Base-by-base conservation (phyloP, 768 basidiomycete genomes). In the Kwoniella botswanensis region DNA sequence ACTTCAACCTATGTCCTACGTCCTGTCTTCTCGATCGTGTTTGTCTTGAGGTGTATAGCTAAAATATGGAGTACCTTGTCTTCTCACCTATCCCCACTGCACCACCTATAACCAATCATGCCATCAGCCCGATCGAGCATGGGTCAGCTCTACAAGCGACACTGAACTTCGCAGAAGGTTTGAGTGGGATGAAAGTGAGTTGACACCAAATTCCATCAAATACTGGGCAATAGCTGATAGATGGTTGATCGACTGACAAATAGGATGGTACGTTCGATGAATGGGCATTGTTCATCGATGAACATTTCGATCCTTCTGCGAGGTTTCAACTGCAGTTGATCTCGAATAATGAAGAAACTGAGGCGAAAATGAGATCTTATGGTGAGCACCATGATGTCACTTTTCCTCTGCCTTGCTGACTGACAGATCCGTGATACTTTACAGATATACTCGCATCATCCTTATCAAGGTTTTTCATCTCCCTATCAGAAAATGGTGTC, bases 51-150 rank as follows among this genome's bases (percentile, higher is more conserved):
- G 46, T 50, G 46, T 50, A 55, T 29, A 12, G 24, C 68, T 61
- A 61, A 63, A 61, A 63, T 44, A 74, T 74, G 73, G 73, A 74
- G 57, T 74, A 68, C 44, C 70, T 74, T 11, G 57, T 65, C 54
- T 57, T 74, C 53, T 74, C 73, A 7, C 73, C 73, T 17, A 50
- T 71, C 3, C 62, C 73, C 6, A 72, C 63, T 64, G 62, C 67
- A 7, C 18, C 42, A 21, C 67, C 67, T 4, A 65, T 60, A 11
- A 22, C 69, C 17, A 35, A 13, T 55, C 11, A 17, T 44, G 42
- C 59, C 12, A 22, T 15, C 43, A 42, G 60, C 21, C 46, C n/a
- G 10, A 21, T 41, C 29, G 60, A 35, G 7, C 18, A 17, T n/a
- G 68, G 62, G 9, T 18, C 17, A 1, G 68, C 35, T n/a, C 11